Percentiles rank a stretch among this genome's conserved stretches.
phyloP scores from a whole-genome alignment of 2,329 filamentous ascomycete genomes.

The Beauveria sp. region DNA sequence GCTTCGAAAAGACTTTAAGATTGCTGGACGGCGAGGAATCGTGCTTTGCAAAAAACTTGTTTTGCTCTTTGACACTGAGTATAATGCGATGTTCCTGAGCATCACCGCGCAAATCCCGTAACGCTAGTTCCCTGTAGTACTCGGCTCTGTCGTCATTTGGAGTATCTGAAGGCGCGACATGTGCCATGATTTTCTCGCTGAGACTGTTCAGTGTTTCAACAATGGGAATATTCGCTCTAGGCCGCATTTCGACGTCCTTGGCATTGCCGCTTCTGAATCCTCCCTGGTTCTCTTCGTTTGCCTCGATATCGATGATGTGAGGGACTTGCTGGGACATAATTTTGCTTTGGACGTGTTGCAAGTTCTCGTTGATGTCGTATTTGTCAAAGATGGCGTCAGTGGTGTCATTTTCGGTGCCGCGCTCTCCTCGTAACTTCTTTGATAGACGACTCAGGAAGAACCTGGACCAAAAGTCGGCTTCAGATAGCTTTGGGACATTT shows the following conservation, averaged over 20 bases:
- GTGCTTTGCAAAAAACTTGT: slow-evolving; percentile 65
- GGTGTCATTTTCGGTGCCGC: slow-evolving; percentile 68
- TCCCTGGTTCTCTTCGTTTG: slow-evolving; percentile 91
- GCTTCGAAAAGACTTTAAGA: slow-evolving; percentile 53
- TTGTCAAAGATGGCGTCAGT: slow-evolving; percentile 76
- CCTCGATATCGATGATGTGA: slow-evolving; percentile 84
- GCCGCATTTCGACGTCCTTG: slow-evolving; percentile 85
- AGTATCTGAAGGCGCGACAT: slow-evolving; percentile 71
- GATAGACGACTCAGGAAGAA: slow-evolving; percentile 90
- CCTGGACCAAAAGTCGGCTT: slow-evolving; percentile 81
- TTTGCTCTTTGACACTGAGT: slow-evolving; percentile 83
- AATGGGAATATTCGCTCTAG: slow-evolving; percentile 74
- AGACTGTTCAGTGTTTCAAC: slow-evolving; percentile 82
- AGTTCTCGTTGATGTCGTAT: slow-evolving; percentile 70
- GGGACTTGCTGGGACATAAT: slow-evolving; percentile 63
- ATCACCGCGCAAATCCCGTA: slow-evolving; percentile 73
- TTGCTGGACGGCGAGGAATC: slow-evolving; percentile 40
- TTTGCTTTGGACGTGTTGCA: slow-evolving; percentile 42
- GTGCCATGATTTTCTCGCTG: slow-evolving; percentile 87
- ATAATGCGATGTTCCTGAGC: slow-evolving; percentile 69
- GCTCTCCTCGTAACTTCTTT: slow-evolving; percentile 87
- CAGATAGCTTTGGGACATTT: slow-evolving; percentile 73
- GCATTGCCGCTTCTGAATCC: slow-evolving; percentile 74
- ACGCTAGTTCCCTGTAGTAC: slow-evolving; percentile 64
- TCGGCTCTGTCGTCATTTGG: slow-evolving; percentile 57